These are phyloP conservation scores for Cyclotella cryptica DNA, from an alignment of 108 stramenopile species.

Conservation along the genomic window DNA sequence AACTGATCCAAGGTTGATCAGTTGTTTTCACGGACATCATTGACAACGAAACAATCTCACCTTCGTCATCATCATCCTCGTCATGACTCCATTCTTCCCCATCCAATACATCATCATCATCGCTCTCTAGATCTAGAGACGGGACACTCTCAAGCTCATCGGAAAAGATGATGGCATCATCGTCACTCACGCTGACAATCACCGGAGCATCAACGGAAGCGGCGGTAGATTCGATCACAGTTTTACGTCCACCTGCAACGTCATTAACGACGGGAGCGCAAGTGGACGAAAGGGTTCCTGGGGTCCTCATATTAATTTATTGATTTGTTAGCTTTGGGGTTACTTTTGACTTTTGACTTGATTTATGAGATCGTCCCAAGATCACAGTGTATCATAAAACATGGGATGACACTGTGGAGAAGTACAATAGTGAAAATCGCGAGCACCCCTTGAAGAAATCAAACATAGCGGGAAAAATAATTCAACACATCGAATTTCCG, in stretches of 20 bases:
- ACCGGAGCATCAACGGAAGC: constrained; percentile 4
- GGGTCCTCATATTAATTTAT: constrained; percentile 34
- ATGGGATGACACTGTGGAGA: no score
- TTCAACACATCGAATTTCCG: no score
- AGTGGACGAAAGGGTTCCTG: constrained; percentile 44
- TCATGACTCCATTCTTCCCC: constrained; percentile 29
- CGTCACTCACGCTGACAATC: constrained; percentile 12
- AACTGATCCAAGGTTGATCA: no score
- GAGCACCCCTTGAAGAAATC: no score
- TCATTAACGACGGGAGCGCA: constrained; percentile 42
- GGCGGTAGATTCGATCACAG: constrained; percentile 16
- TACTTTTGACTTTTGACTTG: constrained; percentile 2
- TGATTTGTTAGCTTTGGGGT: constrained; percentile 19
- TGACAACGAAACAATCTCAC: not conserved
- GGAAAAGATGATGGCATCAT: constrained; percentile 50
- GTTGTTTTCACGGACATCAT: no score
- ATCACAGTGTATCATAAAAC: no score
- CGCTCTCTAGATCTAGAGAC: constrained; percentile 55
- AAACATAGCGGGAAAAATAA: no score
- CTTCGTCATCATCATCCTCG: constrained; percentile 17
- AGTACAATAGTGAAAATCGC: no score
- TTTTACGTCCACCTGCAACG: constrained; percentile 45
- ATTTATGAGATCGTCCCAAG: not conserved
- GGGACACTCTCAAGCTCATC: constrained; percentile 45
- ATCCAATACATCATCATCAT: constrained; percentile 55